phyloP scores from a whole-genome alignment of 2,329 filamentous ascomycete genomes.

The Lojkania enalia region DNA sequence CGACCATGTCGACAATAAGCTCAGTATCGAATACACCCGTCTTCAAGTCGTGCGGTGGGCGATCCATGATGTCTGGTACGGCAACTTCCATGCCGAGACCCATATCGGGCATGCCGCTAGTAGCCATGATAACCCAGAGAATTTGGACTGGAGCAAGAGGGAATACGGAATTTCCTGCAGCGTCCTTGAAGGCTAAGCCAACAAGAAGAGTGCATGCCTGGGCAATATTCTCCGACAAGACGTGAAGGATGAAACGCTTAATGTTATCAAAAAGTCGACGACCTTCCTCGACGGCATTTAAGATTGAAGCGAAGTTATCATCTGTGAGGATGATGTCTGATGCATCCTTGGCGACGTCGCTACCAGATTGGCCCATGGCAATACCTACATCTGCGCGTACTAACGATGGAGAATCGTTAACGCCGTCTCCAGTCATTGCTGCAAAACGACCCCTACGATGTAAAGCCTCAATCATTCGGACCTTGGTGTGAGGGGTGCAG shows the following conservation, averaged over 20 bases:
- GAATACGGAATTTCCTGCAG: conserved; percentile 40
- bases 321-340: conserved; percentile 52
- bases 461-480: conserved; percentile 48
- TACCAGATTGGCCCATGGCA: conserved; percentile 50
- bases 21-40: conserved; percentile 40
- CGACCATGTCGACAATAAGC: conserved; percentile 41
- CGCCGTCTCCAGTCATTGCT: conserved; percentile 51
- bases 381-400: conserved; percentile 52
- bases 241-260: conserved; percentile 45
- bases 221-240: conserved; percentile 38
- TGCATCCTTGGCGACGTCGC: conserved; percentile 51
- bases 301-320: conserved; percentile 51
- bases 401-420: conserved; percentile 51
- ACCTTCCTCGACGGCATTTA: conserved; percentile 51
- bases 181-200: conserved; percentile 41
- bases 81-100: conserved; percentile 41
- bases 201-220: conserved; percentile 37
- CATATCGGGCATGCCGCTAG: conserved; percentile 40
- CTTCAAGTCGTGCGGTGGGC: conserved; percentile 28
- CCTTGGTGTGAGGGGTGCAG: conserved; percentile 18
- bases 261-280: conserved; percentile 53
- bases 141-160: conserved; percentile 42
- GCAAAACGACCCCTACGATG: conserved; percentile 47
- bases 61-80: conserved; percentile 36
- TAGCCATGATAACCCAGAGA: conserved; percentile 46